Evolutionary conservation across 1,284 basidiomycete genomes (phyloP).

Genomic region (Ustilago curta): DNA sequence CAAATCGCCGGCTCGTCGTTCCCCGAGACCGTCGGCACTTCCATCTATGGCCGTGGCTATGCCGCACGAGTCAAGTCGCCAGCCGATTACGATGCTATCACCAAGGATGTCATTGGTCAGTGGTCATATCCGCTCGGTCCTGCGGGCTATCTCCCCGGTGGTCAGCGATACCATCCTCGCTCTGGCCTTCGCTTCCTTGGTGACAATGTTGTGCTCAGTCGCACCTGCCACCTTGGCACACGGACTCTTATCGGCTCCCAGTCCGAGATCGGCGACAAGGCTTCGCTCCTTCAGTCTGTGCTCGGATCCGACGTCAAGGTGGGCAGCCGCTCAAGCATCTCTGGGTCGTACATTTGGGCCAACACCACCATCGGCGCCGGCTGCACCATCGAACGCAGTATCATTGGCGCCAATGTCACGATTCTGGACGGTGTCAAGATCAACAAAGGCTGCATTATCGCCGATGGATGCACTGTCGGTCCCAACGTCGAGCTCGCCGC

Average conservation of each 20-base stretch:
- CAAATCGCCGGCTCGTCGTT: constrained; percentile 74
- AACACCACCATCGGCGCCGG: constrained; percentile 74
- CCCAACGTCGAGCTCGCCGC: constrained; percentile 75
- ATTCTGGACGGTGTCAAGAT: constrained; percentile 78
- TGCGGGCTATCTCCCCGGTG: constrained; percentile 88
- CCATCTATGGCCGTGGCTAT: constrained; percentile 79
- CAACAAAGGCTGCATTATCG: constrained; percentile 71
- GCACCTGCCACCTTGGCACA: constrained; percentile 49
- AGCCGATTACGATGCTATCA: constrained; percentile 61
- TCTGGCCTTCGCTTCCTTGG: constrained; percentile 54
- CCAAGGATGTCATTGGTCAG: constrained; percentile 87
- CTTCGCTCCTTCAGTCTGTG: constrained; percentile 78
- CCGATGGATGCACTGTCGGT: constrained; percentile 66
- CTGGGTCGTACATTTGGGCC: constrained; percentile 60
- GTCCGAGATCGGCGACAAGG: constrained; percentile 72
- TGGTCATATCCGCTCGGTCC: constrained; percentile 96
- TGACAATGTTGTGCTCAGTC: constrained; percentile 48
- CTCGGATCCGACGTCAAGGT: constrained; percentile 81
- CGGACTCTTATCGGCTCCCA: constrained; percentile 51
- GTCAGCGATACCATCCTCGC: constrained; percentile 60
- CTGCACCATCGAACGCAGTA: constrained; percentile 76
- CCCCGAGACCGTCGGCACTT: constrained; percentile 75
- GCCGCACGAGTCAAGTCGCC: constrained; percentile 60
- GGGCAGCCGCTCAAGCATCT: constrained; percentile 69
- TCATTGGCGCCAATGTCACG: constrained; percentile 79